A percentile compares a stretch with the other conserved stretches of the same genome.
Conservation (phyloP, 1,139 yeast genomes). For the Sugiyamaella sp. region DNA sequence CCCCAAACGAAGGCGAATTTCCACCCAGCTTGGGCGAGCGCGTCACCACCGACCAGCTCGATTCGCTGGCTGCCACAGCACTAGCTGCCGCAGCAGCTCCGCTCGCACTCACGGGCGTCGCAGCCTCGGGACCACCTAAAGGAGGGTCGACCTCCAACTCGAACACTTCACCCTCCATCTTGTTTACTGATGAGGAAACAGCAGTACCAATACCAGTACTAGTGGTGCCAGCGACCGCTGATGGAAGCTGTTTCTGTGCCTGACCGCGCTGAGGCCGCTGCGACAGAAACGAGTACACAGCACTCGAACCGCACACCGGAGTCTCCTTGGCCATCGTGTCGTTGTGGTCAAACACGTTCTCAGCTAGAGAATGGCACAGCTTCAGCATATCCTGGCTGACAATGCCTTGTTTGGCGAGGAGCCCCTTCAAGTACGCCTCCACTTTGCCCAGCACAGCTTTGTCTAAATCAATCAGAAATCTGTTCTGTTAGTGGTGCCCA, state of each 20-base stretch:
- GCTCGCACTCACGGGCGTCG: neutral
- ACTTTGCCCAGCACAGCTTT: constrained; percentile 39
- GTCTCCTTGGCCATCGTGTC: constrained; percentile 25
- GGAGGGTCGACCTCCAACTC: constrained; percentile 22
- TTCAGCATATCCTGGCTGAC: constrained; percentile 10
- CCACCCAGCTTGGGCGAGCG: constrained; percentile 17
- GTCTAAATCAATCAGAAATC: constrained; percentile 36
- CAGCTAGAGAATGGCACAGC: constrained; percentile 17
- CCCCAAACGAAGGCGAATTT: constrained; percentile 6
- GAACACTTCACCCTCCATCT: constrained; percentile 23
- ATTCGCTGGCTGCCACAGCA: neutral
- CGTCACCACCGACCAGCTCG: constrained; percentile 13
- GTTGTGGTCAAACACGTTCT: constrained; percentile 29
- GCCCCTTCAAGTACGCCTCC: constrained; percentile 37
- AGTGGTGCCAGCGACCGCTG: neutral
- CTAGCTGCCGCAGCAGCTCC: neutral
- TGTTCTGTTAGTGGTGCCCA: constrained; percentile 15
- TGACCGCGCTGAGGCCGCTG: constrained; percentile 6
- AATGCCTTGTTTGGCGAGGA: neutral
- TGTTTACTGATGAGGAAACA: neutral
- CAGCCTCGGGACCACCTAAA: neutral
- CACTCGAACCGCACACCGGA: constrained; percentile 28
- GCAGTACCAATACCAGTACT: constrained; percentile 5
- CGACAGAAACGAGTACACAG: constrained; percentile 20
- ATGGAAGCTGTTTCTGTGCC: neutral